These are phyloP conservation scores for Bipolaris sorokiniana DNA, from an alignment of 2,329 filamentous ascomycete species.

Conservation along the genomic window DNA sequence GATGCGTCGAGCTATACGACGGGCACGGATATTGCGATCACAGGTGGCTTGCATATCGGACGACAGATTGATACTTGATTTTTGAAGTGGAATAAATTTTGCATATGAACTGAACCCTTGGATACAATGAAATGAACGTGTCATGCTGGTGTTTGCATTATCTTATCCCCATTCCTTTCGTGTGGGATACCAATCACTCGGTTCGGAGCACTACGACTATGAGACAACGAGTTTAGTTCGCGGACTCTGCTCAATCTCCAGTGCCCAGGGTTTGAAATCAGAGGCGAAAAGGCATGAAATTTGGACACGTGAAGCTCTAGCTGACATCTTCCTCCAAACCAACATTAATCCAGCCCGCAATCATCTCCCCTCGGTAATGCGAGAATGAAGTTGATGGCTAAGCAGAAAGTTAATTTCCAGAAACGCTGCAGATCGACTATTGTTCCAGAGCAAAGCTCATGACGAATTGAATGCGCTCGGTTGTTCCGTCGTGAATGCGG, in stretches of 20 bases:
- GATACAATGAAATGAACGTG: neutral
- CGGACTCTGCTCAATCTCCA: neutral
- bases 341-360: neutral
- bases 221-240: neutral
- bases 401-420: neutral
- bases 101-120: neutral
- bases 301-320: neutral
- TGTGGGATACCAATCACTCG: neutral
- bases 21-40: conserved; percentile 54
- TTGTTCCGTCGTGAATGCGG: neutral
- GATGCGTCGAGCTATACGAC: conserved; percentile 54
- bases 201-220: neutral
- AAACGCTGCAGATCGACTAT: neutral
- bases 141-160: neutral
- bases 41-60: conserved; percentile 44
- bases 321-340: neutral
- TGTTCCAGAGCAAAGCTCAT: neutral
- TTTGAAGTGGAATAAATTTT: neutral
- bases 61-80: conserved; percentile 1
- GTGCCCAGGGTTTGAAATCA: neutral
- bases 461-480: neutral
- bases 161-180: neutral
- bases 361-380: neutral
- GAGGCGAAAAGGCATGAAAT: neutral
- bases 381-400: neutral